A percentile compares a stretch with the other conserved stretches of the same genome.
These are phyloP conservation scores for Starmera dryadoides DNA, from an alignment of 805 yeast genomes.

Conservation along the genomic window DNA sequence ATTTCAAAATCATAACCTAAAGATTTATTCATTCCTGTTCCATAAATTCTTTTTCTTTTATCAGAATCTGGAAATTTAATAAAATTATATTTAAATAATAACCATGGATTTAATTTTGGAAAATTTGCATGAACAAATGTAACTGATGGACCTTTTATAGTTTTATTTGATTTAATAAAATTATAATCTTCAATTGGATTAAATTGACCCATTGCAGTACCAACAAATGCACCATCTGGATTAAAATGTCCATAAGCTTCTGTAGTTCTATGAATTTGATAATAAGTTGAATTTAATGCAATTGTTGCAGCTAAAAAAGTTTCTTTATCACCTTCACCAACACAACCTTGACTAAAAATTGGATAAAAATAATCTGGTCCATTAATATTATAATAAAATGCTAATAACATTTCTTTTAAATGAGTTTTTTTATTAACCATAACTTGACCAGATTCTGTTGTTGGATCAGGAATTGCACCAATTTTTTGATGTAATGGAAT, in stretches of 20 bases:
- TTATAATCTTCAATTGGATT: conserved; percentile 38
- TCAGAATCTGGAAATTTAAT: conserved; percentile 3
- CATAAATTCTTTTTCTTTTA: conserved; percentile 13
- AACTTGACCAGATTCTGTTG: conserved; percentile 67
- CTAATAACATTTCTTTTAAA: conserved; percentile 46
- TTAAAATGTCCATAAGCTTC: conserved; percentile 30
- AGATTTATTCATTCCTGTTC: conserved; percentile 3
- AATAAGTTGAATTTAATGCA: conserved; percentile 38
- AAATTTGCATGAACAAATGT: conserved; percentile 23
- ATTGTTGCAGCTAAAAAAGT: conserved; percentile 67
- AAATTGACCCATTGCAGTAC: conserved; percentile 38
- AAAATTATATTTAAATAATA: conserved; percentile 5
- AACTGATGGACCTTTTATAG: conserved; percentile 8
- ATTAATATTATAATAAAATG: conserved; percentile 56
- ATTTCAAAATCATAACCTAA: conserved; percentile 21
- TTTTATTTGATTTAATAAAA: conserved; percentile 8
- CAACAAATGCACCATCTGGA: conserved; percentile 22
- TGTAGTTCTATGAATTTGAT: conserved; percentile 37
- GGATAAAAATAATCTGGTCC: conserved; percentile 67
- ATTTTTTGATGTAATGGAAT: conserved; percentile 53
- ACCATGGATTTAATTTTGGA: conserved; percentile 22
- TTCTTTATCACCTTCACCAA: conserved; percentile 80
- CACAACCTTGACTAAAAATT: conserved; percentile 60
- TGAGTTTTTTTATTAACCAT: conserved; percentile 55
- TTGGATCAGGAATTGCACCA: conserved; percentile 59